Base-by-base conservation (phyloP, 169 alveolate genomes). In the Plasmodium reichenowi region DNA sequence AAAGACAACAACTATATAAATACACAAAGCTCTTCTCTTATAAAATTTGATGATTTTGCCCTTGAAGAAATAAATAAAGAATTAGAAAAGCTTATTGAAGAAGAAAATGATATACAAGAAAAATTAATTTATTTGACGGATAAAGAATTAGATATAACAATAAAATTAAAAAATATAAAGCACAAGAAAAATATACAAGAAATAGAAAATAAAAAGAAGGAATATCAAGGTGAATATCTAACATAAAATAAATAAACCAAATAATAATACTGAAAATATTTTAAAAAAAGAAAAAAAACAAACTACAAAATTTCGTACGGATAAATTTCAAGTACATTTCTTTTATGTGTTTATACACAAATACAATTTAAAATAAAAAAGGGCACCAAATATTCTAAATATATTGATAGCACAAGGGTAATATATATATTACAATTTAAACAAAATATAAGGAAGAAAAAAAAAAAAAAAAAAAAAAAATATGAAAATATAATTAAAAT, bases 31-130 rank as follows among this genome's bases (percentile, higher is more conserved):
- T 22, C 32, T 48, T 67, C 78, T n/a, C 22, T 67, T 12, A 80
- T 80, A 7, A 80, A 80, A 67, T 80, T 67, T 80, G 83, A 60
- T 24, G 54, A 67, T 38, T 80, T 80, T 29, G 90, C 67, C 47
- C 10, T 80, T 24, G 52, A 80, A n/a, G 83, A 80, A 62, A 59
- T 80, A 80, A 72, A 80, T 58, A 68, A 60, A 26, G 90, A 80
- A 48, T 32, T 80, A 68, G 90, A 80, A 80, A 50, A 67, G 52
- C 67, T 80, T 45, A 67, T 72, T 32, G 90, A 80, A 45, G 90
- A 80, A 52, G 90, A 80, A 80, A 80, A 66, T 68, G 22, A 29
- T 6, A 80, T 80, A 80, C 90, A 80, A 20, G 90, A 80, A 56
- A 47, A 80, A 64, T 26, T 80, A 52, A 66, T 80, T 67, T 67